Evolutionary conservation across 192 early-diverging fungal genomes (phyloP), one percentile per base, ranked within the genome.

Genomic region (Mortierella antarctica): DNA sequence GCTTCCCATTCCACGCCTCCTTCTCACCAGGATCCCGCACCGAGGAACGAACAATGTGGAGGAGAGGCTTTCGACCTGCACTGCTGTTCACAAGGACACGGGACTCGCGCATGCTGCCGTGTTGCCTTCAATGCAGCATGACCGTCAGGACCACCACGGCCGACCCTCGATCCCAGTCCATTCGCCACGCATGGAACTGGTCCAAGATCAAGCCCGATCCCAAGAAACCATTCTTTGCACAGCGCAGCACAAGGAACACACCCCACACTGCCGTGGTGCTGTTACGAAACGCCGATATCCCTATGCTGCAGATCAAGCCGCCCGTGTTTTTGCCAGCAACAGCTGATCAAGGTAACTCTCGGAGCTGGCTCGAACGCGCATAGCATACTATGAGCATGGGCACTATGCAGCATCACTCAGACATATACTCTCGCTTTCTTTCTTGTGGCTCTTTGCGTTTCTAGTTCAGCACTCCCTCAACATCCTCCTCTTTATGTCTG

Each of bases 161-260:
- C 11, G 59, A 55, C 18, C 17, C 64, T 50, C 52, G 39, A 14
- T 47, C 70, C 40, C 55, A 58, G 20, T 39, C 40, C 17, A 42
- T 80, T 7, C 77, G 77, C 0, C 44, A 72, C 72, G 60, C 77
- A 15, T 80, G 77, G 77, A 80, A 72, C 49, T 80, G 77, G 77
- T n/a, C 77, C 15, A 80, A 80, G 56, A 80, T 80, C 65, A 80
- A 80, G 41, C 18, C 77, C 13, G 77, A 80, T 41, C 77, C 77
- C 45, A 80, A 80, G 41, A 80, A 72, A 39, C 77, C 77, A 9
- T 80, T 80, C 52, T 80, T 80, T 59, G 69, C 77, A 44, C 39
- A 68, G 47, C 31, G 70, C 40, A 80, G 70, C 31, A 80, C 70
- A 48, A 80, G 49, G 41, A 80, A 71, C 60, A 57, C 77, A 0